Evolutionary conservation across 1,139 yeast genomes (phyloP), one percentile per base, ranked within the genome.

Genomic region (Torulaspora pretoriensis): DNA sequence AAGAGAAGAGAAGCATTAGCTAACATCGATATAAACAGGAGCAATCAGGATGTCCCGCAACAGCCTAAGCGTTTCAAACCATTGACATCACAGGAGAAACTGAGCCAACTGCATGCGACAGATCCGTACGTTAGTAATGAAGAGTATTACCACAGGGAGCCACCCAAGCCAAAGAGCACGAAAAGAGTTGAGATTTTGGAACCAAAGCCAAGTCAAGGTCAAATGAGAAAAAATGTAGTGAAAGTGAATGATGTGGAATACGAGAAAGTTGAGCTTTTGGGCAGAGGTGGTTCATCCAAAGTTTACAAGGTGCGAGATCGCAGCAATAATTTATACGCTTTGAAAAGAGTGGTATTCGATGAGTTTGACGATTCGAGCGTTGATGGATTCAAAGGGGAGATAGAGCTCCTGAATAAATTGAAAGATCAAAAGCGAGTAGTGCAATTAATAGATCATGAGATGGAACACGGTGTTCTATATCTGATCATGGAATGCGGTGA

Each of bases 401-500:
- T 92, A 40, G 87, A 83, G 48, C 71, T 92, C 26, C 68, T 92
- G 46, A 69, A 75, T 25, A 76, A 77, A 51, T 69, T 94, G 23
- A 73, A 74, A 48, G 70, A 77, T 41, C 79, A 81, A 45, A 77
- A 77, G 23, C 70, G 97, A 46, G 97, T 92, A 3, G 96, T 94
- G 3, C 76, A 77, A 55, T 70, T 92, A 38, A 68, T 84, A 35
- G 97, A 89, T 60, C 79, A 83, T 61, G 83, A 84, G 26, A 71
- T 88, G 54, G 75, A 76, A 1, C 79, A 77, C 31, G 80, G 83
- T 0, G 73, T 81, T 2, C 73, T 90, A 26, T 75, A 77, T 56
- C 69, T 90, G 51, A 86, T 92, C 1, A 88, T 92, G 97, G 98
- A 92, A 65, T 86, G 95, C 60, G 98, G 98, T 17, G 97, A 92